Evolutionary conservation across 2,329 filamentous ascomycete species (phyloP).

Genomic region (Hymenoscyphus occultus): DNA sequence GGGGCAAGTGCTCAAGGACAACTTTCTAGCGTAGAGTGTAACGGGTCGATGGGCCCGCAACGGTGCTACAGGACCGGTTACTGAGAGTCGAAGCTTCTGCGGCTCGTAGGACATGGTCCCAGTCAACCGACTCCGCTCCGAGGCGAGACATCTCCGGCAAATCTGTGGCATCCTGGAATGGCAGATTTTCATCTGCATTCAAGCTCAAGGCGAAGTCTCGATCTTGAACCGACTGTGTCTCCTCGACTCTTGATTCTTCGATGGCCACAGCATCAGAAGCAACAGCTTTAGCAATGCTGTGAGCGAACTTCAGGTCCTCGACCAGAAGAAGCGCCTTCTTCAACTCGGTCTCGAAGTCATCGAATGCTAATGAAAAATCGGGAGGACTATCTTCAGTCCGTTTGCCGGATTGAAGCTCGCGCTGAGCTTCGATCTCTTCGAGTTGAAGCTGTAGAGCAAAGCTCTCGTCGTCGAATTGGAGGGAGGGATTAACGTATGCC

Average conservation of each 20-base stretch:
- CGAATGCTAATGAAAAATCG: constrained; percentile 26
- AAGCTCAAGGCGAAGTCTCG: constrained; percentile 21
- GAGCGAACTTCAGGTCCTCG: constrained; percentile 28
- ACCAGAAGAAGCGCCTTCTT: constrained; percentile 22
- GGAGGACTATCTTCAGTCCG: constrained; percentile 26
- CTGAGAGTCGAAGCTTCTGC: constrained; percentile 24
- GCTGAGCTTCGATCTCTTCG: constrained; percentile 27
- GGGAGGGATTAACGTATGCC: constrained; percentile 17
- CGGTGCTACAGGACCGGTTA: constrained; percentile 17
- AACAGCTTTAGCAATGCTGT: constrained; percentile 27
- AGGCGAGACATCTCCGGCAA: constrained; percentile 14
- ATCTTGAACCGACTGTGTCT: constrained; percentile 21
- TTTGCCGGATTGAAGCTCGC: constrained; percentile 25
- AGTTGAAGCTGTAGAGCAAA: constrained; percentile 29
- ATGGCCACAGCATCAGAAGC: constrained; percentile 23
- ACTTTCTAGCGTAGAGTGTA: constrained; percentile 19
- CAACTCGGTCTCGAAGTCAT: constrained; percentile 28
- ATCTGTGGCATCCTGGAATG: constrained; percentile 14
- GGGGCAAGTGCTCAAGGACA: constrained; percentile 26
- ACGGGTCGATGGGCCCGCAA: constrained; percentile 20
- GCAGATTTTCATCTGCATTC: constrained; percentile 21
- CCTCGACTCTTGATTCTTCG: constrained; percentile 20
- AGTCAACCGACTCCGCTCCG: constrained; percentile 21
- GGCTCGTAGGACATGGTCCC: constrained; percentile 23
- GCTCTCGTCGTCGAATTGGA: constrained; percentile 27